Percentiles rank a stretch among this genome's conserved stretches.
Conservation (phyloP, 257 asterid genomes). For the Solanum arcanum region DNA sequence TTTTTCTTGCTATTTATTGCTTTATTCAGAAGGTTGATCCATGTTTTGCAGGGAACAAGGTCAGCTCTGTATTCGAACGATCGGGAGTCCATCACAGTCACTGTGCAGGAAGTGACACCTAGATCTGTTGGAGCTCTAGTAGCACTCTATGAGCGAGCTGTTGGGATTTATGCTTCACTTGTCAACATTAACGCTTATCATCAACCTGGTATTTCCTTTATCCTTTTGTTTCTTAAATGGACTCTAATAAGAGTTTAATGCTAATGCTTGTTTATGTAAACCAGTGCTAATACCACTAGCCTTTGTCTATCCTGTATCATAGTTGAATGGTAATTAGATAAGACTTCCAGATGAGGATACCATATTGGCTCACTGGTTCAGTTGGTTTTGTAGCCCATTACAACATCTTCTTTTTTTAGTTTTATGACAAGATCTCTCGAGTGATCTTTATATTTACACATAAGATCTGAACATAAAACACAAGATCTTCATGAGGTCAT, state of each 20-base stretch:
- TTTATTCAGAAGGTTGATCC: background rate
- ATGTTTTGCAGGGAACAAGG: conserved; percentile 70
- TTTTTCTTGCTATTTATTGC: background rate
- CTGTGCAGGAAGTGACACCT: conserved; percentile 97
- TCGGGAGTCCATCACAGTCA: conserved; percentile 91
- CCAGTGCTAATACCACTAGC: background rate
- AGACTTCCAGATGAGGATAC: background rate
- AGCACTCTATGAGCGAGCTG: conserved; percentile 97
- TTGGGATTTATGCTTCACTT: conserved; percentile 88
- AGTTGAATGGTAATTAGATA: background rate
- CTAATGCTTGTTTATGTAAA: background rate
- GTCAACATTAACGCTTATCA: conserved; percentile 95
- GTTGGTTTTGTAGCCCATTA: background rate
- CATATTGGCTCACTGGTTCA: background rate
- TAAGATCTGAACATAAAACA: background rate
- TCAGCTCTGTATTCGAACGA: conserved; percentile 82
- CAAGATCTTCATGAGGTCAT: background rate
- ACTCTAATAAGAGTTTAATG: background rate
- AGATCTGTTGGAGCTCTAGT: conserved; percentile 91
- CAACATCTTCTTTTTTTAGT: background rate
- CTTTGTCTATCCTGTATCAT: background rate
- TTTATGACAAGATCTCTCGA: background rate
- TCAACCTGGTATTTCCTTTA: conserved; percentile 69
- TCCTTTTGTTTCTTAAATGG: background rate
- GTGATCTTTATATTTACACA: background rate